phyloP scores from a whole-genome alignment of 2,329 filamentous ascomycete species.

The Furcasterigmium furcatum region DNA sequence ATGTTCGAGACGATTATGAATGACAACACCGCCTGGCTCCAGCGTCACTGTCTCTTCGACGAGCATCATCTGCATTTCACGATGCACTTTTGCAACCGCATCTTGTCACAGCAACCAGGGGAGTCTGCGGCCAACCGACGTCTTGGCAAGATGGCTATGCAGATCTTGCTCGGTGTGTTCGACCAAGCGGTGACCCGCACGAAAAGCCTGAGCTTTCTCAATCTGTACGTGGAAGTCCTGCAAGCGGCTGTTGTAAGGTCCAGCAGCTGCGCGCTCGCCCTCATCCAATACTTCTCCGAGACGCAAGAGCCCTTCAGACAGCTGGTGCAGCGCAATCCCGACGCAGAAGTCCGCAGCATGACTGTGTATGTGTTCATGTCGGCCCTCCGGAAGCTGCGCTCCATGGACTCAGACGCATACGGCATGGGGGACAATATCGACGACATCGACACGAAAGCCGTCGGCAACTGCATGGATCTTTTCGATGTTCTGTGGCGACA shows the following conservation, averaged over 20 bases:
- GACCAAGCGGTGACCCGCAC: slow-evolving; percentile 72
- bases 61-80: slow-evolving; percentile 67
- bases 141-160: slow-evolving; percentile 35
- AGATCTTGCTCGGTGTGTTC: slow-evolving; percentile 60
- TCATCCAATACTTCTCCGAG: slow-evolving; percentile 58
- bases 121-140: slow-evolving; percentile 28
- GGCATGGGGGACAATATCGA: slow-evolving; percentile 20
- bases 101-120: not conserved
- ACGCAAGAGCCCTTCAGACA: slow-evolving; percentile 59
- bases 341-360: slow-evolving; percentile 51
- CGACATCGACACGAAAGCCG: slow-evolving; percentile 23
- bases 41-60: slow-evolving; percentile 78
- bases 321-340: slow-evolving; percentile 60
- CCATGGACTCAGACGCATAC: slow-evolving; percentile 43
- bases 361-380: slow-evolving; percentile 47
- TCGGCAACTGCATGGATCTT: slow-evolving; percentile 38
- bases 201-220: slow-evolving; percentile 65
- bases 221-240: slow-evolving; percentile 47
- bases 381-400: slow-evolving; percentile 51
- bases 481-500: slow-evolving; percentile 57
- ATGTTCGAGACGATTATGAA: slow-evolving; percentile 59
- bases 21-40: slow-evolving; percentile 72
- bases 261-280: slow-evolving; percentile 52
- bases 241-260: slow-evolving; percentile 46
- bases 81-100: slow-evolving; percentile 53